phyloP scores from a whole-genome alignment of 2,329 filamentous ascomycete genomes.

The Emmonsiellopsis sp. region DNA sequence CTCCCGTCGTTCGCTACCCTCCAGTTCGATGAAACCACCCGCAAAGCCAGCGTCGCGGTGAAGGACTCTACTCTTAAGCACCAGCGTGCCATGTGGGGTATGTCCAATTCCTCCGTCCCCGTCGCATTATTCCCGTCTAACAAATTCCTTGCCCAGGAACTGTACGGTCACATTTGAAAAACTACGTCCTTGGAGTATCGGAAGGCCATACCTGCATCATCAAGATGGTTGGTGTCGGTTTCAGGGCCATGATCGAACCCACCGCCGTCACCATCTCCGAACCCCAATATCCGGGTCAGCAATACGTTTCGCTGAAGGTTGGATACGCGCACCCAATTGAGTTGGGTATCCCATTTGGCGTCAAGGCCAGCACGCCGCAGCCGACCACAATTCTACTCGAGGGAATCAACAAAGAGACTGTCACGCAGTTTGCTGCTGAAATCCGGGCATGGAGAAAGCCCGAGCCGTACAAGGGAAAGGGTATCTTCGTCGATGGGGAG shows the following conservation, averaged over 20 bases:
- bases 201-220: constrained; percentile 94
- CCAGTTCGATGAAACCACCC: constrained; percentile 52
- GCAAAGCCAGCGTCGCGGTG: constrained; percentile 60
- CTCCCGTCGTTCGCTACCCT: constrained; percentile 73
- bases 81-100: constrained; percentile 96
- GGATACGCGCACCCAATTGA: constrained; percentile 96
- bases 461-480: constrained; percentile 99
- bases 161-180: constrained; percentile 78
- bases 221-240: constrained; percentile 88
- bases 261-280: constrained; percentile 54
- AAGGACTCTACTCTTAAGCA: constrained; percentile 57
- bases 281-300: constrained; percentile 66
- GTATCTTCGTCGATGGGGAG: constrained; percentile 95
- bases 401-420: constrained; percentile 72
- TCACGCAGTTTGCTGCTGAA: constrained; percentile 84
- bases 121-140: constrained; percentile 11
- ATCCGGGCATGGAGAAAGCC: constrained; percentile 83
- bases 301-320: constrained; percentile 88
- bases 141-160: constrained; percentile 52
- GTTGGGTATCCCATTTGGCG: constrained; percentile 68
- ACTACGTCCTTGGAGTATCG: constrained; percentile 85
- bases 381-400: constrained; percentile 87
- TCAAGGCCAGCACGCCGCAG: constrained; percentile 79
- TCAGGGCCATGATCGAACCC: constrained; percentile 77
- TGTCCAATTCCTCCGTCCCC: constrained; percentile 17